Percentiles rank a stretch among this genome's conserved stretches.
These are phyloP conservation scores for Cucurbita argyrosperma DNA, from an alignment of 306 rosid species.

Conservation along the genomic window DNA sequence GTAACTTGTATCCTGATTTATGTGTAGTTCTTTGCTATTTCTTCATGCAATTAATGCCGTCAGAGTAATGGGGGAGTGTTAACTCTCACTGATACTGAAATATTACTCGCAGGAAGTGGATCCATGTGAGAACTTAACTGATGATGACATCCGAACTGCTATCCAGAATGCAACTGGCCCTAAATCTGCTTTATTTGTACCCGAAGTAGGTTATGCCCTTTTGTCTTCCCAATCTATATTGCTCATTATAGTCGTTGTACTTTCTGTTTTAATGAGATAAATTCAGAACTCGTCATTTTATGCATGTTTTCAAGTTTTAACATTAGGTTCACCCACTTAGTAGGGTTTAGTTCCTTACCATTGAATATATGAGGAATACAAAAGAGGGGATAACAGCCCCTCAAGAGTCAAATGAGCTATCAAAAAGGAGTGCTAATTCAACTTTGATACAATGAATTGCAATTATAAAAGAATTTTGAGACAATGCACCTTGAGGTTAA, in stretches of 20 bases:
- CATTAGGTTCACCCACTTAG: neutral
- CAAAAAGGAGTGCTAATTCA: neutral
- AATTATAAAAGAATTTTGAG: neutral
- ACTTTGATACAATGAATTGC: neutral
- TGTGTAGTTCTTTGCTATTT: neutral
- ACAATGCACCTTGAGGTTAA: neutral
- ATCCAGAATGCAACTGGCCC: constrained; percentile 99
- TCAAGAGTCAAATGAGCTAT: neutral
- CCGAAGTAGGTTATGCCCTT: constrained; percentile 56
- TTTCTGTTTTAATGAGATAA: neutral
- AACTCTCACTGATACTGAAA: constrained; percentile 11
- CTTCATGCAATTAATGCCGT: neutral
- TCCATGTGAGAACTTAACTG: constrained; percentile 98
- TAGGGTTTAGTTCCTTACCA: neutral
- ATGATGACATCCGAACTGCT: constrained; percentile 94
- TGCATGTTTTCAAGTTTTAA: neutral
- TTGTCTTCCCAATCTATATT: neutral
- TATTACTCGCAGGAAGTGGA: constrained; percentile 72
- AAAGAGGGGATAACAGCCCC: neutral
- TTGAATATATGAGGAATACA: neutral
- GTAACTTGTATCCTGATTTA: neutral
- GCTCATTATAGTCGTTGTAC: neutral
- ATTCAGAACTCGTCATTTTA: neutral
- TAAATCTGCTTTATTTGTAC: constrained; percentile 83
- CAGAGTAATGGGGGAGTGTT: neutral